A percentile compares a stretch with the other conserved stretches of the same genome.
phyloP scores from a whole-genome alignment of 108 stramenopile species.

The Conticribra weissflogii region DNA sequence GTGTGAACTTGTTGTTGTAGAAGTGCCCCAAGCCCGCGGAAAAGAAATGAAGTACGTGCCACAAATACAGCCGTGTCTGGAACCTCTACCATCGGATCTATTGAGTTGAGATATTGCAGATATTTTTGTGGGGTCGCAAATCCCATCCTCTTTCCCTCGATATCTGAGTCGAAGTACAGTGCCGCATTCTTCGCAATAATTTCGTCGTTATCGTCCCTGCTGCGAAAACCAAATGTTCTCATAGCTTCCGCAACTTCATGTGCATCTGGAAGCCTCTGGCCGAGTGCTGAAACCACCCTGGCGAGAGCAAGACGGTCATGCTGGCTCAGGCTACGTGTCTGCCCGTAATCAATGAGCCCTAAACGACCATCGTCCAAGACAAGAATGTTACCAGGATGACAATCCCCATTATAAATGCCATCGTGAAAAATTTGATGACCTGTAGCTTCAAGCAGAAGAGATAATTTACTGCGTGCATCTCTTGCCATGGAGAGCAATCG shows the following conservation, averaged over 20 bases:
- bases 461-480: conserved; percentile 43
- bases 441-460: conserved; percentile 66
- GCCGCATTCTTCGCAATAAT: conserved; percentile 57
- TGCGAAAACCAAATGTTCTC: conserved; percentile 63
- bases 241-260: conserved; percentile 56
- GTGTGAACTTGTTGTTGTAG: conserved; percentile 58
- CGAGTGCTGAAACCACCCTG: conserved; percentile 56
- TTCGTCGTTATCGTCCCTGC: conserved; percentile 51
- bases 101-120: conserved; percentile 49
- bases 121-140: conserved; percentile 74
- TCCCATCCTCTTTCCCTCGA: conserved; percentile 45
- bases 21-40: conserved; percentile 66
- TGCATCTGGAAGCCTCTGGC: conserved; percentile 19
- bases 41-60: conserved; percentile 65
- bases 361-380: conserved; percentile 54
- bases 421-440: conserved; percentile 74
- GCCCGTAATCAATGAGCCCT: conserved; percentile 81
- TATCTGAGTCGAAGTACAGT: conserved; percentile 73
- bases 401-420: conserved; percentile 73
- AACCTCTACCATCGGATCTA: conserved; percentile 61
- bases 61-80: conserved; percentile 79
- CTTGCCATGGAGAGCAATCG: conserved; percentile 41
- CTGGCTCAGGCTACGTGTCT: conserved; percentile 53
- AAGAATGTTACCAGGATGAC: conserved; percentile 67
- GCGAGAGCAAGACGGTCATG: conserved; percentile 59